Percentiles rank a stretch among this genome's conserved stretches.
Conservation (phyloP, 768 basidiomycete genomes). For the Podaxis pistillaris region DNA sequence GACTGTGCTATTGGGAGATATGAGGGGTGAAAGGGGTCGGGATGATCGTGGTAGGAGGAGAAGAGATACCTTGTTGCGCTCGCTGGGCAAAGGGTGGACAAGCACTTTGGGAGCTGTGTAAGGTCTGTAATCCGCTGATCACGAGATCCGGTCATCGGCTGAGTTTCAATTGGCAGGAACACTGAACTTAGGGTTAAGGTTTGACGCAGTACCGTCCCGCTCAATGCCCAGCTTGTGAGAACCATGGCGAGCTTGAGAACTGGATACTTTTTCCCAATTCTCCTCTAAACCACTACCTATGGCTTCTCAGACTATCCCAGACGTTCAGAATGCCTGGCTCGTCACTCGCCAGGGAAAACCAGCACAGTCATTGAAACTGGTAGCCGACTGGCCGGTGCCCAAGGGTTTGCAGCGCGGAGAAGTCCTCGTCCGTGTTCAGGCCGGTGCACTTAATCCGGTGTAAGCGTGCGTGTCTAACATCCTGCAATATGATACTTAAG, state of each 20-base stretch:
- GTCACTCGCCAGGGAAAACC: constrained; percentile 32
- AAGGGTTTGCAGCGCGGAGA: constrained; percentile 30
- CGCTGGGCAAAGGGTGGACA: constrained; percentile 43
- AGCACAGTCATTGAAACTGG: constrained; percentile 29
- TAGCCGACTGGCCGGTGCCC: constrained; percentile 37
- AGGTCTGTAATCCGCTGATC: constrained; percentile 16
- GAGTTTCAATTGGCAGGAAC: constrained; percentile 15
- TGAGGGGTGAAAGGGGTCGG: constrained; percentile 15
- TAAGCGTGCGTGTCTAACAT: constrained; percentile 27
- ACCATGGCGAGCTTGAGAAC: background rate
- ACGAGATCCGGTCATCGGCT: constrained; percentile 25
- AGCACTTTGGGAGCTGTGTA: constrained; percentile 22
- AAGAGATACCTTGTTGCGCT: constrained; percentile 23
- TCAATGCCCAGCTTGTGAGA: background rate
- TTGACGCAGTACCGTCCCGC: constrained; percentile 1
- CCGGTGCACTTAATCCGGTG: constrained; percentile 67
- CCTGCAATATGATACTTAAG: background rate
- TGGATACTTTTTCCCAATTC: background rate
- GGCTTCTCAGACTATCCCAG: constrained; percentile 22
- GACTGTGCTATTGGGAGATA: constrained; percentile 17
- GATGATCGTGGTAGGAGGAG: constrained; percentile 20
- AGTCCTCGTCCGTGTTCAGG: constrained; percentile 36
- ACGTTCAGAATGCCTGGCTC: constrained; percentile 40
- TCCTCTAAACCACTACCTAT: background rate
- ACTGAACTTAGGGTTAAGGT: constrained; percentile 14